Evolutionary conservation across 73 alveolate genomes (phyloP), one percentile per base, ranked within the genome.

Genomic region (Paramecium sonneborni): DNA sequence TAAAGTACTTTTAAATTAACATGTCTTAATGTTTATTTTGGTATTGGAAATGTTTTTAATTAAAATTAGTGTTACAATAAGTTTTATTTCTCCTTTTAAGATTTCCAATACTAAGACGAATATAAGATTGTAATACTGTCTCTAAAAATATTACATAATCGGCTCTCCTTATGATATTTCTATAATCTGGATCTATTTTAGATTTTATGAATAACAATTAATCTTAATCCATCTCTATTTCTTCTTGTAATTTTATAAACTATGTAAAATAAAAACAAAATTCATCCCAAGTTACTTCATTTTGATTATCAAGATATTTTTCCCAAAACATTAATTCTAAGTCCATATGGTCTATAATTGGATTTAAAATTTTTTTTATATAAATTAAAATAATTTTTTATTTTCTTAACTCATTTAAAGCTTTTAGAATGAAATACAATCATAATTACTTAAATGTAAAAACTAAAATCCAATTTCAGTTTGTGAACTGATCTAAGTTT

Each of bases 261-360:
- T 21, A 10, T 43, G 12, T 41, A 44, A 79, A 79, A 21, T 12
- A 20, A 39, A 5, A 20, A 39, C 72, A 10, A 9, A 79, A 79
- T 79, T 39, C 90, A 79, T 79, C 90, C 90, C 90, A 79, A 79
- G 43, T 79, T 11, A 46, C 74, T 15, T 79, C 90, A 39, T 20
- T 46, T 79, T 79, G 24, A 79, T 79, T 79, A 12, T 21, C 14
- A 1, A 79, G 15, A 79, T 41, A 79, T 28, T 44, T 79, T 43
- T 79, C 90, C 90, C 90, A 79, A 44, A 79, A 79, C 6, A 79
- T 20, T 38, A 79, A 41, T 24, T 28, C 90, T 14, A 32, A 44
- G n/a, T 79, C 90, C 90, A 79, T 68, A n/a, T n/a, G n/a, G n/a
- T n/a, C n/a, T n/a, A n/a, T n/a, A n/a, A n/a, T n/a, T n/a, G n/a